phyloP scores from a whole-genome alignment of 2,329 filamentous ascomycete genomes.

The Colletotrichum costaricense region DNA sequence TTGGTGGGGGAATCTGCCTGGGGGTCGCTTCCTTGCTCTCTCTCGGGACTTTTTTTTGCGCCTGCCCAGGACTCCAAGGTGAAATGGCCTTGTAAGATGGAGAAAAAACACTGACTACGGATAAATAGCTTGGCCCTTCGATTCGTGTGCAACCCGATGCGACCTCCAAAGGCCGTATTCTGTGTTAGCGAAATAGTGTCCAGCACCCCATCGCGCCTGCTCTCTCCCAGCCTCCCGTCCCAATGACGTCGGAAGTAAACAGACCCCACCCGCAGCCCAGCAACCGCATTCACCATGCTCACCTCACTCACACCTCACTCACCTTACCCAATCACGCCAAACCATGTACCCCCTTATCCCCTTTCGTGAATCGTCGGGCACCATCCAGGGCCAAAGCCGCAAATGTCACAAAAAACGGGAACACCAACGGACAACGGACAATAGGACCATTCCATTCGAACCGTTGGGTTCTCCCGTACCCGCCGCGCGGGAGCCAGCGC shows the following conservation, averaged over 20 bases:
- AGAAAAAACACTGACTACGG: background rate
- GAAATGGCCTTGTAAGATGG: background rate
- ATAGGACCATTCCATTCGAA: background rate
- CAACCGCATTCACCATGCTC: slow-evolving; percentile 37
- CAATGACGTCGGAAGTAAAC: slow-evolving; percentile 49
- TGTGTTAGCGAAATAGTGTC: no score
- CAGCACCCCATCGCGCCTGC: background rate
- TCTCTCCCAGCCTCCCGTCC: background rate
- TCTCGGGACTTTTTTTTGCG: background rate
- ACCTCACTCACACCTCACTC: slow-evolving; percentile 27
- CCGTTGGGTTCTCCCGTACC: background rate
- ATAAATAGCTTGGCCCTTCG: background rate
- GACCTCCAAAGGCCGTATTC: background rate
- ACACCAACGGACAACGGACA: slow-evolving; percentile 4
- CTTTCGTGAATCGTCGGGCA: background rate
- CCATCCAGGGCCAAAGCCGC: background rate
- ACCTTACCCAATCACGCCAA: slow-evolving; percentile 35
- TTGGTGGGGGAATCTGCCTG: slow-evolving; percentile 32
- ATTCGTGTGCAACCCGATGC: background rate
- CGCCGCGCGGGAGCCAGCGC: background rate
- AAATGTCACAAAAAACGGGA: background rate
- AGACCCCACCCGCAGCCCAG: slow-evolving; percentile 34
- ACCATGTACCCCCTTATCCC: background rate
- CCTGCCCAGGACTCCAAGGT: background rate
- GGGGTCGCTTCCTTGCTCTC: slow-evolving; percentile 1